phyloP scores from a whole-genome alignment of 2,329 filamentous ascomycete species.

The Penicillium sp. region DNA sequence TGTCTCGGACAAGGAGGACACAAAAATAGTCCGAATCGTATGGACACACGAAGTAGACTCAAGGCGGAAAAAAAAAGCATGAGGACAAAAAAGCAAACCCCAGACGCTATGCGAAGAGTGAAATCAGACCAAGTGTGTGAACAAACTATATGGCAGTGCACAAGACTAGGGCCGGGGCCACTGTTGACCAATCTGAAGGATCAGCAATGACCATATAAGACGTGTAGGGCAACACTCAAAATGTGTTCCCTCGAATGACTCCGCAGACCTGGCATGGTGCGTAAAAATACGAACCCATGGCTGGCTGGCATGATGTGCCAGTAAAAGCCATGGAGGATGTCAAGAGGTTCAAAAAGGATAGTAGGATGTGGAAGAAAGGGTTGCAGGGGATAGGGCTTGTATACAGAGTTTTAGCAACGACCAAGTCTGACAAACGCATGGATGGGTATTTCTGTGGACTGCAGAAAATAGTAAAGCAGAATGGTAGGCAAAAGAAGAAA shows the following conservation, averaged over 20 bases:
- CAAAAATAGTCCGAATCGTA: constrained; percentile 13
- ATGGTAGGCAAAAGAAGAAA: constrained; percentile 13
- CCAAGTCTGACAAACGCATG: constrained; percentile 24
- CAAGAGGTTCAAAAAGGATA: not conserved
- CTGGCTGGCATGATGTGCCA: not conserved
- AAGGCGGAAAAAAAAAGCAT: constrained; percentile 3
- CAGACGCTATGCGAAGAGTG: constrained; percentile 39
- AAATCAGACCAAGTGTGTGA: constrained; percentile 28
- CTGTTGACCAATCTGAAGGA: not conserved
- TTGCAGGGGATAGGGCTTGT: constrained; percentile 8
- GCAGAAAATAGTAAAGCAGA: constrained; percentile 28
- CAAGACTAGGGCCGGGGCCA: constrained; percentile 5
- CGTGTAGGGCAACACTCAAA: not conserved
- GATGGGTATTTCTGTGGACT: constrained; percentile 32
- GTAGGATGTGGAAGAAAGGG: constrained; percentile 4
- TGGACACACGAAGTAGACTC: constrained; percentile 1
- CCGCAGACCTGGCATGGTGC: not conserved
- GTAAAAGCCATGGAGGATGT: not conserved
- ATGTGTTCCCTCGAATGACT: not conserved
- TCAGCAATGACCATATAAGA: not conserved
- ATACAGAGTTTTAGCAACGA: constrained; percentile 29
- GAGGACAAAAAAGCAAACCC: constrained; percentile 26
- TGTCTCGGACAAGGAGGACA: constrained; percentile 9
- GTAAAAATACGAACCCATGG: not conserved
- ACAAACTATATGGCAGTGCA: constrained; percentile 22